Base-by-base conservation (phyloP, 768 basidiomycete species). In the Pleurotus sapidus region DNA sequence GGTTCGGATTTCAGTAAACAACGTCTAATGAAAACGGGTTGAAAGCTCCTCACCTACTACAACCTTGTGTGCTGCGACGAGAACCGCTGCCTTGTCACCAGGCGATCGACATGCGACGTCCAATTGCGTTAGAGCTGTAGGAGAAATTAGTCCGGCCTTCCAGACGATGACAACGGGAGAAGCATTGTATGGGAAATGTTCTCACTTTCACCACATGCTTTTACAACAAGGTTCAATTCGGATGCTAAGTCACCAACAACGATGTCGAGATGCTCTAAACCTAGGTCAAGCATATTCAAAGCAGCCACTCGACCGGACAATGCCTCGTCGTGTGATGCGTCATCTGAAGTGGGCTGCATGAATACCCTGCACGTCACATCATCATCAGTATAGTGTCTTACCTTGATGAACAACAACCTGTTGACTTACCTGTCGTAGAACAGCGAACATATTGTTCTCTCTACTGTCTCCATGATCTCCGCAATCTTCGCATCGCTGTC, bases 291-390 rank as follows among this genome's bases (percentile, higher is more conserved):
- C 79, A 95, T 83, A 62, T 95, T 95, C 46, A 99, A 77, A 1
- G 95, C 95, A 12, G 93, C 93, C 14, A 98, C 87, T 4, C 95
- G 85, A 65, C 86, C 90, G 0, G 95, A 86, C 3, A 99, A 76
- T 0, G 93, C 89, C 64, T 93, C 92, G 67, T 99, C 95, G 67
- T 97, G 95, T 1, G 87, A 87, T 0, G 82, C 77, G 64, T 99
- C 96, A 17, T 83, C 82, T 2, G 85, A 77, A 1, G 73, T 69
- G 3, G 78, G 74, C 15, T 89, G 91, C 53, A 86, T 81, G 72
- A 94, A 97, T 3, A 97, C 64, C 56, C 93, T 95, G 49, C 9
- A 30, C 30, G 8, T 34, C 9, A 30, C 30, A 11, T 34, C 18
- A 39, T 18, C 48, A 55, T 43, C 53, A 49, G 38, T 30, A 39